phyloP scores from a whole-genome alignment of 108 stramenopile species.

The Skeletonema tropicum region DNA sequence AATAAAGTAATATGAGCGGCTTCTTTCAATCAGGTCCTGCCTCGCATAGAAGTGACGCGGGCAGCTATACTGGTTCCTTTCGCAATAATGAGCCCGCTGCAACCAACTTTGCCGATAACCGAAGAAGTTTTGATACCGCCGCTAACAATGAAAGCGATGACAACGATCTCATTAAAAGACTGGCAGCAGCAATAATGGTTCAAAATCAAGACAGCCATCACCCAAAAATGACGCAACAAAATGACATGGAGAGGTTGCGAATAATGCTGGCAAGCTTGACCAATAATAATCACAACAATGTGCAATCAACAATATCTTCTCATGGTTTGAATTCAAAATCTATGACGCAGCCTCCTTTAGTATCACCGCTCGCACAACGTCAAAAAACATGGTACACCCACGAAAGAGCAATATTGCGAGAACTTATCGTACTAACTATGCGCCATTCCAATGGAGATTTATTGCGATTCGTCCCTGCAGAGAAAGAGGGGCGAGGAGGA shows the following conservation, averaged over 20 bases:
- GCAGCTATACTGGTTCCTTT: neutral
- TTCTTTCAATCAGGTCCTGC: slow-evolving; percentile 12
- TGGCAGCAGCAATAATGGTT: slow-evolving; percentile 17
- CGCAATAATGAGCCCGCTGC: neutral
- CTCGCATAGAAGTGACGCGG: neutral
- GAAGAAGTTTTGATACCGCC: neutral
- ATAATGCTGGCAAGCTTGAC: slow-evolving; percentile 21
- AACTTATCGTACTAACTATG: slow-evolving; percentile 42
- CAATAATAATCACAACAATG: neutral
- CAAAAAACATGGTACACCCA: slow-evolving; percentile 18
- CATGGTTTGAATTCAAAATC: neutral
- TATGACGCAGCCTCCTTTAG: neutral
- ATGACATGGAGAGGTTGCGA: slow-evolving; percentile 2
- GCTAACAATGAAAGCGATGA: neutral
- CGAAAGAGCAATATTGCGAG: slow-evolving; percentile 35
- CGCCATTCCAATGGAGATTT: slow-evolving; percentile 26
- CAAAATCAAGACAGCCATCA: slow-evolving; percentile 1
- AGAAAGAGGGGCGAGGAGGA: slow-evolving; percentile 18
- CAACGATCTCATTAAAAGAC: slow-evolving; percentile 5
- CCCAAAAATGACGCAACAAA: neutral
- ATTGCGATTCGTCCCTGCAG: slow-evolving; percentile 33
- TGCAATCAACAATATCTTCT: neutral
- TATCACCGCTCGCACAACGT: neutral
- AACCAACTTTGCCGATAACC: neutral
- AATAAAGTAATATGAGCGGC: neutral